Evolutionary conservation across 2,329 filamentous ascomycete species (phyloP), one percentile per base, ranked within the genome.

Genomic region (Chaetomiaceae sp.): DNA sequence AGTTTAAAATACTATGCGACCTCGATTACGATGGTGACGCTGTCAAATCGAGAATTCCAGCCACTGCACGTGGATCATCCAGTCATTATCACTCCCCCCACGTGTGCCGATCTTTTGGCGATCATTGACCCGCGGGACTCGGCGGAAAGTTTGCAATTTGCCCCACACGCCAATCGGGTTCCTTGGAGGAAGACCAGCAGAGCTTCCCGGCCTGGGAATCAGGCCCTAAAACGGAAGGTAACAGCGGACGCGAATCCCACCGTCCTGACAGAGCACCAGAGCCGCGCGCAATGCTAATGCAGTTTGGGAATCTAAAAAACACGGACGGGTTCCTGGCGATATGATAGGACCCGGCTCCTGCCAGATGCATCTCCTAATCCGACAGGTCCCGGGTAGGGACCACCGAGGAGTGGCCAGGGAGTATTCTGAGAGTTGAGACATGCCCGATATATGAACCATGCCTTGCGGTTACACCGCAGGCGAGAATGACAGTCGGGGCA

Each of bases 151-250:
- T 20, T 32, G 38, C 30, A 29, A 37, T 37, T 29, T 20, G 45
- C 36, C 40, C 38, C 48, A 36, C 30, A n/a, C 25, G 7, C 10
- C 40, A 8, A 8, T 21, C 38, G 3, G 11, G 10, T 6, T 32
- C 40, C 3, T 10, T 29, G 43, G 14, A 21, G 30, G 48, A 50
- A 41, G 34, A 20, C 20, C 27, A 20, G 33, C 14, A 14, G 33
- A 34, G 10, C 16, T 29, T 20, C 18, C 18, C 29, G 18, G 5
- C 18, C 18, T 14, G 14, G 27, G n/a, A 29, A 8, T 42, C 18
- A 23, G n/a, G 36, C 21, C 23, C 50, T 3, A 43, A 53, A 47
- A 21, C 2, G 44, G 50, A 53, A 53, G 50, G 50, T 53, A 16
- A 25, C 36, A 41, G 21, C 14, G 14, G 18, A 8, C 18, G 38